phyloP scores from a whole-genome alignment of 2,329 filamentous ascomycete genomes.

The Exserohilum turcica region DNA sequence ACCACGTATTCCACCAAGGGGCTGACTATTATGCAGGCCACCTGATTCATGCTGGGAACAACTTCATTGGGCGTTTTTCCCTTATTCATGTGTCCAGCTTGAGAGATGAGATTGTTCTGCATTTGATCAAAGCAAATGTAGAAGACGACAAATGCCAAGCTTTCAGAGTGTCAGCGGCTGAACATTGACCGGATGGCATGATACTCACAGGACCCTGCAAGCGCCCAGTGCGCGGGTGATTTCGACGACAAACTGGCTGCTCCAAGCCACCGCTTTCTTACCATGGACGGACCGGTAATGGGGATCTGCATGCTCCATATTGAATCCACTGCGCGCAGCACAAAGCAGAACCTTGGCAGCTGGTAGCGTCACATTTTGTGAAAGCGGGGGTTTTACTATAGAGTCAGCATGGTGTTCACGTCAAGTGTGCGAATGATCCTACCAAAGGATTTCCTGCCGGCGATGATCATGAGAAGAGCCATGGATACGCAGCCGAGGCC shows the following conservation, averaged over 20 bases:
- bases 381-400: slow-evolving; percentile 20
- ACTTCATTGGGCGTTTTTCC: slow-evolving; percentile 44
- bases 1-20: slow-evolving; percentile 38
- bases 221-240: slow-evolving; percentile 37
- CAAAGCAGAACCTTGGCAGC: slow-evolving; percentile 34
- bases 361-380: slow-evolving; percentile 31
- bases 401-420: neutral
- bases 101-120: slow-evolving; percentile 48
- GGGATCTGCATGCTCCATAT: slow-evolving; percentile 32
- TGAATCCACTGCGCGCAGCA: slow-evolving; percentile 35
- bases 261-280: slow-evolving; percentile 34
- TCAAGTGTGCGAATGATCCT: neutral
- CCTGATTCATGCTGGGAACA: slow-evolving; percentile 39
- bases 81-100: slow-evolving; percentile 45
- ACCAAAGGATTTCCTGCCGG: slow-evolving; percentile 16
- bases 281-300: slow-evolving; percentile 30
- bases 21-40: slow-evolving; percentile 41
- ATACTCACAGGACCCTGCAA: slow-evolving; percentile 36
- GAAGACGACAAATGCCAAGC: slow-evolving; percentile 42
- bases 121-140: slow-evolving; percentile 49
- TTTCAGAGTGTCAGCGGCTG: neutral
- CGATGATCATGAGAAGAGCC: slow-evolving; percentile 61
- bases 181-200: too few relatives aligned
- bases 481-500: slow-evolving; percentile 67
- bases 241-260: slow-evolving; percentile 31